These are phyloP conservation scores for Entamoeba invadens DNA, from an alignment of 208 protist genomes.

Conservation along the genomic window DNA sequence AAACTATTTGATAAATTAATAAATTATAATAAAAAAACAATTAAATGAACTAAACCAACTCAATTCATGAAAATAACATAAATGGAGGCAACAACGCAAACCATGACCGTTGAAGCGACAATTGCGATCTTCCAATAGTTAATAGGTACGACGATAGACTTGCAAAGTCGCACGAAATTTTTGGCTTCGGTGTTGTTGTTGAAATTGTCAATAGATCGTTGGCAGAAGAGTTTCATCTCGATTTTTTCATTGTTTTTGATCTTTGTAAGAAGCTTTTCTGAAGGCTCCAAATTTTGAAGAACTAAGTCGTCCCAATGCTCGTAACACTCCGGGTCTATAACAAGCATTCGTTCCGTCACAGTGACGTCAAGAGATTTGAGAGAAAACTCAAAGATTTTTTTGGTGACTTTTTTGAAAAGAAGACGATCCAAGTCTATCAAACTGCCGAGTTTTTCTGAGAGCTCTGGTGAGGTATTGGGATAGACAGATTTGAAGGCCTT, in stretches of 20 bases:
- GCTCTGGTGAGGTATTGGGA: too few species aligned
- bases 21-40: too few species aligned
- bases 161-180: not conserved
- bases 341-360: not conserved
- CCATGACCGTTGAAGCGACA: not conserved
- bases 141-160: not conserved
- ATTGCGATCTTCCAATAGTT: not conserved
- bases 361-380: not conserved
- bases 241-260: not conserved
- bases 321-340: not conserved
- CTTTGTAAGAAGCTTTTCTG: not conserved
- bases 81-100: not conserved
- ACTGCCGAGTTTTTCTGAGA: not conserved
- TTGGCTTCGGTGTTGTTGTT: not conserved
- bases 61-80: not conserved
- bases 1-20: too few species aligned
- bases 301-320: not conserved
- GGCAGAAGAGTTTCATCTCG: not conserved
- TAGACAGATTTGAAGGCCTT: not conserved
- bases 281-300: not conserved
- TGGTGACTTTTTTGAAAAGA: not conserved
- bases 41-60: too few species aligned
- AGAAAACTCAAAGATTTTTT: not conserved
- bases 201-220: not conserved
- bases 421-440: not conserved